These are phyloP conservation scores for Henckelia pumila DNA, from an alignment of 257 asterid species.

Conservation along the genomic window DNA sequence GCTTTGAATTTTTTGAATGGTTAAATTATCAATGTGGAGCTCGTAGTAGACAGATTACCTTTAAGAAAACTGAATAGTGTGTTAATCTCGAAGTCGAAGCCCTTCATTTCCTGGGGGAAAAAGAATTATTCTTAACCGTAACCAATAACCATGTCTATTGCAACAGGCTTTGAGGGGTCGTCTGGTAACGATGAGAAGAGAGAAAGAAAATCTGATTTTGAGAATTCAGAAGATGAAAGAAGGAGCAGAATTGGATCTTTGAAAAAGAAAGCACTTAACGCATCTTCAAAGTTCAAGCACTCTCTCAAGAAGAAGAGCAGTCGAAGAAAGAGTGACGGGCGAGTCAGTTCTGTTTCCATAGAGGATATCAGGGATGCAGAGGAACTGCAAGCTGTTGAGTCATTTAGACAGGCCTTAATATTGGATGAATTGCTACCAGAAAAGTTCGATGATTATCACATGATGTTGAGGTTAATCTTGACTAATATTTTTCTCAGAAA, in stretches of 20 bases:
- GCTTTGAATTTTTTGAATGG: constrained; percentile 4
- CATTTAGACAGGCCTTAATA: constrained; percentile 79
- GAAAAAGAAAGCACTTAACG: constrained; percentile 93
- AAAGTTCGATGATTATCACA: constrained; percentile 86
- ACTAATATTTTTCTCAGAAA: constrained; percentile 4
- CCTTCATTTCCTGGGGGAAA: background rate
- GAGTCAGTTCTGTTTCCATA: constrained; percentile 85
- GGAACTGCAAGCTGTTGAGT: constrained; percentile 84
- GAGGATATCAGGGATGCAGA: constrained; percentile 92
- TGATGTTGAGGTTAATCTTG: constrained; percentile 75
- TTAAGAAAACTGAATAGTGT: constrained; percentile 14
- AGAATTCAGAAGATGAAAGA: constrained; percentile 95
- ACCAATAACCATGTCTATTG: constrained; percentile 17
- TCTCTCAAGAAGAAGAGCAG: constrained; percentile 90
- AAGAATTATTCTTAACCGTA: background rate
- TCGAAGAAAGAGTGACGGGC: constrained; percentile 77
- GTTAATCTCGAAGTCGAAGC: constrained; percentile 2
- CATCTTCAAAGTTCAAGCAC: constrained; percentile 88
- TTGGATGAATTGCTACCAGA: constrained; percentile 82
- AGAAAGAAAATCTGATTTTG: constrained; percentile 88
- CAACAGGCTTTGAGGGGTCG: constrained; percentile 88
- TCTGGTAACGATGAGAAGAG: constrained; percentile 82
- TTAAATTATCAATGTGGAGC: constrained; percentile 6
- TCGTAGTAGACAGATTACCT: constrained; percentile 7
- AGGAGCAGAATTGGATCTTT: constrained; percentile 75